Percentiles rank a stretch among this genome's conserved stretches.
These are phyloP conservation scores for Lentinula novae-zelandiae DNA, from an alignment of 1,284 basidiomycete species.

Conservation along the genomic window DNA sequence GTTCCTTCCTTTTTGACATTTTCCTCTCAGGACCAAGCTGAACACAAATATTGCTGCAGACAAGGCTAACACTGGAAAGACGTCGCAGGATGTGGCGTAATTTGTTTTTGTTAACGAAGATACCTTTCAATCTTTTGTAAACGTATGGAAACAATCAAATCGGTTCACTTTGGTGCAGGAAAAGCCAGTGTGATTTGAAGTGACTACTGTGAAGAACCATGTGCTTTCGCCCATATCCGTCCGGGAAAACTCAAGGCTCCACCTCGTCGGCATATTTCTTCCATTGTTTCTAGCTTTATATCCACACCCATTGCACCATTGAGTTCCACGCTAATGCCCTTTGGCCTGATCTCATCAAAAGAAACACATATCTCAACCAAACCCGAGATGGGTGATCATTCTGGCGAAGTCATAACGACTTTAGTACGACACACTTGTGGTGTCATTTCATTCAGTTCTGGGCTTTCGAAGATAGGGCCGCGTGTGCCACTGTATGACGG, in stretches of 20 bases:
- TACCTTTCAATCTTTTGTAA: neutral
- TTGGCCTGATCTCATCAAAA: conserved; percentile 45
- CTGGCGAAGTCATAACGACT: conserved; percentile 52
- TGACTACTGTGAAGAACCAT: neutral
- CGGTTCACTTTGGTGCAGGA: neutral
- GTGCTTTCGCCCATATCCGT: conserved; percentile 38
- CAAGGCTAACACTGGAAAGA: conserved; percentile 26
- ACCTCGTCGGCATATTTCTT: conserved; percentile 48
- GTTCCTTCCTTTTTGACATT: neutral
- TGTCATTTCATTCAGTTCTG: conserved; percentile 32
- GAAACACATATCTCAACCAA: conserved; percentile 52
- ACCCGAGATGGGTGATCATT: conserved; percentile 56
- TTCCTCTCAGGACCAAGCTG: conserved; percentile 27
- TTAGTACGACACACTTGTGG: conserved; percentile 33
- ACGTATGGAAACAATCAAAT: neutral
- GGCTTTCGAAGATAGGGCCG: conserved; percentile 41
- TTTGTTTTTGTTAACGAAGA: neutral
- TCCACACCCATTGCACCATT: conserved; percentile 56
- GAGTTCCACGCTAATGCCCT: conserved; percentile 51
- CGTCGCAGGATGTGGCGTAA: conserved; percentile 29
- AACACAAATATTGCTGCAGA: conserved; percentile 34
- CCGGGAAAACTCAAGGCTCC: conserved; percentile 44
- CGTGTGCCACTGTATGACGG: conserved; percentile 30
- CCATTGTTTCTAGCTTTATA: conserved; percentile 42
- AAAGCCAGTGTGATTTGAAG: neutral